Evolutionary conservation across 306 rosid genomes (phyloP), one percentile per base, ranked within the genome.

Genomic region (Begonia loranthoides): DNA sequence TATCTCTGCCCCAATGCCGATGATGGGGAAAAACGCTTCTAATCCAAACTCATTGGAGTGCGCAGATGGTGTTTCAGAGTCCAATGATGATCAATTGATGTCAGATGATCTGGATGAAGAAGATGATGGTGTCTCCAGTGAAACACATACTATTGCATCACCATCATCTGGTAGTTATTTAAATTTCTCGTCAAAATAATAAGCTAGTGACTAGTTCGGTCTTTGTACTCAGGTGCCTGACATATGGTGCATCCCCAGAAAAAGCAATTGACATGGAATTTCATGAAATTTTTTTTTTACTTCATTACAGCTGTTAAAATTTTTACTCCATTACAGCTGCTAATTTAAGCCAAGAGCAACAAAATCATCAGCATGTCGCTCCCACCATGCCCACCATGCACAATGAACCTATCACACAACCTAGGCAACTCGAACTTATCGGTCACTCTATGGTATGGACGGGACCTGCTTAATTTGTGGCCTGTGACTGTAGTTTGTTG

Each of bases 371-470:
- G 49, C 83, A 58, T 58, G 90, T 77, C 56, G 71, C 71, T 66
- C 87, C 69, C 16, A 38, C 74, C 65, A 72, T 66, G 28, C 90
- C 82, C 11, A 57, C 79, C 15, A 52, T 64, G 59, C 79, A 40
- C 15, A 94, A 71, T 45, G 94, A 70, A 43, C 52, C 78, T 60
- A 67, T 66, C 40, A 54, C 77, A 1, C 92, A 78, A 63, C 66
- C 94, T 17, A 80, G 88, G 17, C 92, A 83, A 54, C 88, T 90
- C 63, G 95, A 90, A 67, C 99, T 80, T 59, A 83, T 90, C 45
- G 96, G 99, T 63, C 99, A 90, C 70, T 80, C 99, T 61, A 83
- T 71, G 36, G 36, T 28, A 19, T 19, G 22, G 22, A 19, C 22
- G 22, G 22, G 22, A 19, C 22, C 3, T 19, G 22, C 22, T 19